Percentiles rank a stretch among this genome's conserved stretches.
These are phyloP conservation scores for Saturnispora diversa DNA, from an alignment of 805 yeast genomes.

Conservation along the genomic window DNA sequence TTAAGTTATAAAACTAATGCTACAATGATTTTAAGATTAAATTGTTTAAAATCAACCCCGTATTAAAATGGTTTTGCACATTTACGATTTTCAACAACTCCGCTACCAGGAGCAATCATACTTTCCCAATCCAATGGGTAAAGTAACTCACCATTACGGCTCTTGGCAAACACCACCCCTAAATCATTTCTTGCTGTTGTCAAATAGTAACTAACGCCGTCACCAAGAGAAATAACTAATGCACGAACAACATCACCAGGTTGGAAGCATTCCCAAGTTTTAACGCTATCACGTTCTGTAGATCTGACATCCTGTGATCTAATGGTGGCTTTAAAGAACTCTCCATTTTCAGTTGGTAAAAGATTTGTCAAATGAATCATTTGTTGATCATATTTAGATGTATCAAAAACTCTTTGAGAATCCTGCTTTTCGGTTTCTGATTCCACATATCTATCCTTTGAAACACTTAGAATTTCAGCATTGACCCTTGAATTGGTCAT, in stretches of 20 bases:
- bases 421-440: conserved; percentile 8
- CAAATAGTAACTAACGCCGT: conserved; percentile 83
- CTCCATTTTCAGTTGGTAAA: conserved; percentile 69
- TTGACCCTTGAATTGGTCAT: conserved; percentile 62
- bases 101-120: conserved; percentile 74
- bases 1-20: too few relatives aligned
- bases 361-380: conserved; percentile 26
- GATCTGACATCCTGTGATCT: conserved; percentile 84
- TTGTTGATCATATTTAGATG: conserved; percentile 7
- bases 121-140: conserved; percentile 94
- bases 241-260: conserved; percentile 95
- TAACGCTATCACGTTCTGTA: conserved; percentile 83
- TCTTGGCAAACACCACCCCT: conserved; percentile 86
- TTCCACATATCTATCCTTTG: conserved; percentile 10
- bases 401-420: conserved; percentile 6
- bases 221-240: conserved; percentile 78
- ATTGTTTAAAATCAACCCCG: too few relatives aligned
- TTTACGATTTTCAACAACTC: conserved; percentile 69
- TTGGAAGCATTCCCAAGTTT: conserved; percentile 65
- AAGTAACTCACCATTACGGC: conserved; percentile 57
- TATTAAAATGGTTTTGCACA: conserved; percentile 77
- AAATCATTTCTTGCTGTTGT: conserved; percentile 85
- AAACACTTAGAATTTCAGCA: conserved; percentile 55
- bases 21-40: too few relatives aligned
- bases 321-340: conserved; percentile 78